These are phyloP conservation scores for Spathaspora sp. DNA, from an alignment of 1,139 yeast species.

Conservation along the genomic window DNA sequence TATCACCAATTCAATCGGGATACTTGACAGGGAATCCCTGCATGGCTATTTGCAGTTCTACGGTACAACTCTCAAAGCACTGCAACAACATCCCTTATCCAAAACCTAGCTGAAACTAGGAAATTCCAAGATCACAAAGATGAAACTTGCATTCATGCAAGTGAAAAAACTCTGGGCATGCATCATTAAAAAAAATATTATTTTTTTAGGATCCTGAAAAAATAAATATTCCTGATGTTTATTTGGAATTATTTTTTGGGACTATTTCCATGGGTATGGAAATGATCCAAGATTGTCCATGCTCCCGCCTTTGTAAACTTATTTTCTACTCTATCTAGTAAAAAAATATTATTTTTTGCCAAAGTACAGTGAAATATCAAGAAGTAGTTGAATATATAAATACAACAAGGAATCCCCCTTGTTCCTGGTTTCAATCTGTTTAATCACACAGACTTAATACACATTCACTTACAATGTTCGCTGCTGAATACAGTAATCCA, in stretches of 20 bases:
- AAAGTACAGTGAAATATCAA: too few relatives aligned
- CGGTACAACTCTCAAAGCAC: too few relatives aligned
- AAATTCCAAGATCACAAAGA: conserved; percentile 1
- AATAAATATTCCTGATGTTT: not conserved
- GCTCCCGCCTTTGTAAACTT: not conserved
- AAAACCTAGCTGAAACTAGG: not conserved
- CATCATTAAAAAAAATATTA: not conserved
- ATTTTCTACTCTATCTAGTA: not conserved
- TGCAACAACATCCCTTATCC: not conserved
- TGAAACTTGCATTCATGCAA: not conserved
- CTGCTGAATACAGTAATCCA: conserved; percentile 3
- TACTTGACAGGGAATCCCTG: too few relatives aligned
- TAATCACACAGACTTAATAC: not conserved
- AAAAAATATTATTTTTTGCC: not conserved
- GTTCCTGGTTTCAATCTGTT: not conserved
- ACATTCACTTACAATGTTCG: conserved; percentile 1
- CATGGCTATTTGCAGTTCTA: not conserved
- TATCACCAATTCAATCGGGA: too few relatives aligned
- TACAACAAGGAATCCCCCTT: not conserved
- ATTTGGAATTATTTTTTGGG: not conserved
- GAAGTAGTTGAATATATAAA: not conserved
- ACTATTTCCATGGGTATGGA: too few relatives aligned
- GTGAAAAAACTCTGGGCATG: not conserved
- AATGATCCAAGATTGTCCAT: not conserved
- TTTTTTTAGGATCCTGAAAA: not conserved